A percentile compares a stretch with the other conserved stretches of the same genome.
Evolutionary conservation across 192 early-diverging fungal species (phyloP).

Genomic region (Cladochytrium replicatum): DNA sequence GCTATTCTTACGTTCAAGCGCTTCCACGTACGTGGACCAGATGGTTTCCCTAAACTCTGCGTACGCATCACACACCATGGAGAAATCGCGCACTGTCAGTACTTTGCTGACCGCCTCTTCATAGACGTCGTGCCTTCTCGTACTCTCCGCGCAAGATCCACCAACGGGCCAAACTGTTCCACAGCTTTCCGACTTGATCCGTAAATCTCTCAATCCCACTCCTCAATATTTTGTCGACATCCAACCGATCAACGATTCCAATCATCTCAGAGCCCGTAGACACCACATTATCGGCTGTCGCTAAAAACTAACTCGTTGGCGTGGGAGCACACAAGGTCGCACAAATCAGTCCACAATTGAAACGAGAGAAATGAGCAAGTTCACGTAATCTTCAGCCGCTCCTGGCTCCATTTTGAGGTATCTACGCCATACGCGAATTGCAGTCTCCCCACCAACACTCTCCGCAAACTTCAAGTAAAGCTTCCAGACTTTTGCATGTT

Average conservation of each 20-base stretch:
- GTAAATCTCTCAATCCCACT: constrained; percentile 74
- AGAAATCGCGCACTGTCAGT: constrained; percentile 81
- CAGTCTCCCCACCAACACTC: constrained; percentile 70
- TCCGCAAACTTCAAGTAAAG: constrained; percentile 74
- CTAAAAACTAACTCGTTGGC: constrained; percentile 44
- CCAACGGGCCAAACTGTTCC: constrained; percentile 73
- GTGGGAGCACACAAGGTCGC: constrained; percentile 66
- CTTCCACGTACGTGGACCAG: constrained; percentile 64
- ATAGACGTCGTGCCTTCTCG: constrained; percentile 86
- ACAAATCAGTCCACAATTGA: constrained; percentile 78
- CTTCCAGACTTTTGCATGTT: constrained; percentile 87
- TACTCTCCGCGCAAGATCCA: constrained; percentile 64
- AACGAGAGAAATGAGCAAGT: constrained; percentile 49
- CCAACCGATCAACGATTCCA: no score
- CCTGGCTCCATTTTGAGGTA: constrained; percentile 86
- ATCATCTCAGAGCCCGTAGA: constrained; percentile 8
- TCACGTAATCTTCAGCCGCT: constrained; percentile 63
- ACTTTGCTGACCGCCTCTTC: constrained; percentile 81
- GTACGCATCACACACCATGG: constrained; percentile 93
- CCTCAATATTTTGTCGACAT: constrained; percentile 73
- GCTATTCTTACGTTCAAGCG: constrained; percentile 38
- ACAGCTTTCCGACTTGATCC: constrained; percentile 81
- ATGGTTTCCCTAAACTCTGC: constrained; percentile 81
- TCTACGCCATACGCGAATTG: constrained; percentile 69
- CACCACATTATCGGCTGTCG: constrained; percentile 31